Conservation (phyloP, 2,329 filamentous ascomycete genomes). For the Byssothecium circinans region DNA sequence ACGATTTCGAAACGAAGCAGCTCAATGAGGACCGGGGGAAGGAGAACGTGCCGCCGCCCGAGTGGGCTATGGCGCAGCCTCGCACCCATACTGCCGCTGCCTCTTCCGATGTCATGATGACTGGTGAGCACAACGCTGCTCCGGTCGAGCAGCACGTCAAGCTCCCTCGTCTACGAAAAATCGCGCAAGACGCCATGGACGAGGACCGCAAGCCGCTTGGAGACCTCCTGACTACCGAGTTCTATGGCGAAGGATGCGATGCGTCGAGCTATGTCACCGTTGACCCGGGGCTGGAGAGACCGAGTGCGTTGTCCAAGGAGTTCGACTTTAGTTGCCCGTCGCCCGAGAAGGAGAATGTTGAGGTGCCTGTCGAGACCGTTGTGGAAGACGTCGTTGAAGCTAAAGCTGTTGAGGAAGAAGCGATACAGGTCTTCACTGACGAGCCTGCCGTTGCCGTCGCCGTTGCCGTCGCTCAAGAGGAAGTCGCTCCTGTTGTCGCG, state of each 20-base stretch:
- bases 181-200: conserved; percentile 44
- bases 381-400: not conserved
- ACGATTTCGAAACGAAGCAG: conserved; percentile 65
- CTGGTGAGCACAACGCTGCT: conserved; percentile 11
- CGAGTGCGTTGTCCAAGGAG: conserved; percentile 40
- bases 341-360: conserved; percentile 15
- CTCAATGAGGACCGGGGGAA: conserved; percentile 70
- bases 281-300: conserved; percentile 38
- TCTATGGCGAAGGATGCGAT: conserved; percentile 44
- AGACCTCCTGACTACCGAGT: conserved; percentile 41
- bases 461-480: not conserved
- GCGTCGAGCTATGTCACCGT: conserved; percentile 40
- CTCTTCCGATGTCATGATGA: conserved; percentile 18
- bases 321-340: conserved; percentile 24
- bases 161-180: conserved; percentile 27
- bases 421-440: conserved; percentile 2
- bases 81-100: conserved; percentile 11
- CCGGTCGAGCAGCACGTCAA: conserved; percentile 29
- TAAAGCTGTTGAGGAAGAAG: not conserved
- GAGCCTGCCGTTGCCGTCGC: not conserved
- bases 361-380: not conserved
- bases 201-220: conserved; percentile 44
- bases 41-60: conserved; percentile 83
- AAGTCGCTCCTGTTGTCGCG: not conserved
- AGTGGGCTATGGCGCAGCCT: conserved; percentile 33